A percentile compares a stretch with the other conserved stretches of the same genome.
phyloP scores from a whole-genome alignment of 768 basidiomycete genomes.

The Neoboletus brunneissimus region DNA sequence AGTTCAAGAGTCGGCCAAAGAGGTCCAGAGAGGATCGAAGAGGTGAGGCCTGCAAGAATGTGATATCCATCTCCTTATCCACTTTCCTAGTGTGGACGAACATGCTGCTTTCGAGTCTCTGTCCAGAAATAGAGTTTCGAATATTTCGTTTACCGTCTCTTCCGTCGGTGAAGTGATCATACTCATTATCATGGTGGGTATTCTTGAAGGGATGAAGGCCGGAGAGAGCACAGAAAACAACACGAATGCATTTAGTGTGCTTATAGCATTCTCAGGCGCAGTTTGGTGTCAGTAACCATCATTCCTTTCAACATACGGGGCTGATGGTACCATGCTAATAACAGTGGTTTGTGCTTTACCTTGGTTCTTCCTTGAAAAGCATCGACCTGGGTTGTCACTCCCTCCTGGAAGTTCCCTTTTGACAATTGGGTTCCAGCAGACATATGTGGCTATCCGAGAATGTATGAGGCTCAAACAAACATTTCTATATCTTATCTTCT shows the following conservation, averaged over 20 bases:
- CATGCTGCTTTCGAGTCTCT: constrained; percentile 60
- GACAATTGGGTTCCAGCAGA: constrained; percentile 68
- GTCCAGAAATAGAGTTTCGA: constrained; percentile 68
- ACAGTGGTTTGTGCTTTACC: constrained; percentile 65
- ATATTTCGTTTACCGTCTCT: constrained; percentile 67
- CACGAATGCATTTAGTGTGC: constrained; percentile 68
- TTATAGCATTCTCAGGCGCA: constrained; percentile 80
- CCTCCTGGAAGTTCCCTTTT: constrained; percentile 54
- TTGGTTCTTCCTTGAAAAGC: constrained; percentile 71
- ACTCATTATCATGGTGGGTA: constrained; percentile 72
- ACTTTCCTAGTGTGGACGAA: constrained; percentile 38
- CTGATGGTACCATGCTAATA: background rate
- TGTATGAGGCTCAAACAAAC: constrained; percentile 70
- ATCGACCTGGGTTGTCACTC: constrained; percentile 59
- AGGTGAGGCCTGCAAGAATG: constrained; percentile 33
- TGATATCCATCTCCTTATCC: background rate
- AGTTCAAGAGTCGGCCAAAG: constrained; percentile 50
- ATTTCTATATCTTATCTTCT: constrained; percentile 70
- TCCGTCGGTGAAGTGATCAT: constrained; percentile 71
- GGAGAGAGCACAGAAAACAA: constrained; percentile 66
- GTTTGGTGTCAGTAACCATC: constrained; percentile 56
- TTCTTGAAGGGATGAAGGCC: constrained; percentile 61
- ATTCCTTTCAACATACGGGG: background rate
- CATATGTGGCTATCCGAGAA: constrained; percentile 58
- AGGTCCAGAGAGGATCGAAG: constrained; percentile 43